These are phyloP conservation scores for Noccaea caerulescens DNA, from an alignment of 345 rosid genomes.

Conservation along the genomic window DNA sequence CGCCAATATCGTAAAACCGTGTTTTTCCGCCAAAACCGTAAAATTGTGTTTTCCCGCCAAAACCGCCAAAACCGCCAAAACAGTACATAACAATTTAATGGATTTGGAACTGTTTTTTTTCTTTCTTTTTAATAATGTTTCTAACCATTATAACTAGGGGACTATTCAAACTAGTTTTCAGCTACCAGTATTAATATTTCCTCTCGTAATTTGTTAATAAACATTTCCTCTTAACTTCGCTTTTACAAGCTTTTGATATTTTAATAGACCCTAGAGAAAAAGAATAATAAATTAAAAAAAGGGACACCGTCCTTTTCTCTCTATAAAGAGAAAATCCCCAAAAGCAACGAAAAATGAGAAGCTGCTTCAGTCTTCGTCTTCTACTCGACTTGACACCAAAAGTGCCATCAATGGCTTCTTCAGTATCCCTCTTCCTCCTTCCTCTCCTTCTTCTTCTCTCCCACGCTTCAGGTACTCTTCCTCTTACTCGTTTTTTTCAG, in stretches of 20 bases:
- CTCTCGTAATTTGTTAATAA: background rate
- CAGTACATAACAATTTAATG: too few species aligned
- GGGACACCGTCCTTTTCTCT: background rate
- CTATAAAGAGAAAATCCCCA: slow-evolving; percentile 34
- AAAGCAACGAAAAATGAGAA: slow-evolving; percentile 30
- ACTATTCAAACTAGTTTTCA: background rate
- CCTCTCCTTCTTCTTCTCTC: slow-evolving; percentile 36
- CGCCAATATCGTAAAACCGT: too few species aligned
- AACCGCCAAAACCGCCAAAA: too few species aligned
- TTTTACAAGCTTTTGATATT: background rate
- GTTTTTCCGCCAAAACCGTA: too few species aligned
- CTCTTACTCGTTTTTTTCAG: background rate
- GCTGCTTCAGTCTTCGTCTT: slow-evolving; percentile 17
- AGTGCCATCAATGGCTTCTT: slow-evolving; percentile 40
- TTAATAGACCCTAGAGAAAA: background rate
- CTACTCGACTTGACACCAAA: slow-evolving; percentile 12
- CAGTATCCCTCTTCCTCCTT: slow-evolving; percentile 5
- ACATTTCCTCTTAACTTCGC: background rate
- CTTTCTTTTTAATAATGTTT: too few species aligned
- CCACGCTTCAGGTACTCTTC: slow-evolving; percentile 41
- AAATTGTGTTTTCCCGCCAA: too few species aligned
- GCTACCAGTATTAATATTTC: background rate
- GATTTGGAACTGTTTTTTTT: too few species aligned
- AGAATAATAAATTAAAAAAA: background rate
- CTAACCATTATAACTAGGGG: too few species aligned